Base-by-base conservation (phyloP, 768 basidiomycete species). In the Tricholoma terreum region DNA sequence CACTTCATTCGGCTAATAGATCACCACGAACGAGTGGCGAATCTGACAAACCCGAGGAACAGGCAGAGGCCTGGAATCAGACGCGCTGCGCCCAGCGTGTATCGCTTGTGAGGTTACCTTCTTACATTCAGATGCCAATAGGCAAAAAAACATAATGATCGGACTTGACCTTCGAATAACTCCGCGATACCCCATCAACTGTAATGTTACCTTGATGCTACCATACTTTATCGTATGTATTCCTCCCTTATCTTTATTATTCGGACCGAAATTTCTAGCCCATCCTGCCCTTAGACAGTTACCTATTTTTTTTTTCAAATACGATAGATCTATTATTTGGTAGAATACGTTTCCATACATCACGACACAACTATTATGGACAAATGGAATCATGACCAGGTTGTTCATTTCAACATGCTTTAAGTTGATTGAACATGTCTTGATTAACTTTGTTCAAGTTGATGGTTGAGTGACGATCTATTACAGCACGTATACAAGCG, bases 11-110 rank as follows among this genome's bases (percentile, higher is more conserved):
- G 8, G 55, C 24, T 31, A 34, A 52, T 22, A 27, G 45, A 38
- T 65, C 64, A 2, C 58, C 58, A 9, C 56, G 61, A 24, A 55
- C 60, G 15, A 66, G 63, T 52, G 52, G 52, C 21, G 67, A 69
- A 27, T 54, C 61, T 4, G 14, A 86, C 64, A 73, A 66, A 19
- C 68, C 69, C 24, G 79, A 81, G 45, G 90, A 92, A 68, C 79
- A 87, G 69, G 91, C 92, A n/a, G 92, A 93, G 68, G 87, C 88
- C 52, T 94, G 92, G 92, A 78, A 90, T 71, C 85, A 85, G 69
- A 94, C 92, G 1, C 85, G 87, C 49, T 88, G 86, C 34, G 91
- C 90, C 12, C 89, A 91, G 63, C 86, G 92, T 8, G 92, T 94
- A 8, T 94, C 91, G 9, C 75, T 94, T 42, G 88, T 92, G 43